Conservation (phyloP, 352 stramenopile species). For the Phytophthora boehmeriae region DNA sequence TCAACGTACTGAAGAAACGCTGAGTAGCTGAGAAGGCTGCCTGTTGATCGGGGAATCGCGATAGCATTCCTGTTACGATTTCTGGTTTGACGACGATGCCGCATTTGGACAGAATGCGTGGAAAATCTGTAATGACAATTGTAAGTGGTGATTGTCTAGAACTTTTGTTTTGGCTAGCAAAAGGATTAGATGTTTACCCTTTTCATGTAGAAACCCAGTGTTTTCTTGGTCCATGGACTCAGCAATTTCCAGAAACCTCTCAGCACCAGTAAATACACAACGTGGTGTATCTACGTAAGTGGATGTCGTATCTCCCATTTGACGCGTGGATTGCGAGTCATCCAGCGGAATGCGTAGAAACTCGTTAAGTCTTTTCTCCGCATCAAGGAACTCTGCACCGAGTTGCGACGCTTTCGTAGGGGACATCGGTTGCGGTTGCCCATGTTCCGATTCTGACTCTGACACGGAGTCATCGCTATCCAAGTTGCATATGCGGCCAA, state of each 20-base stretch:
- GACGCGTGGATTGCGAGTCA: neutral
- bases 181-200: slow-evolving; percentile 27
- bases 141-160: neutral
- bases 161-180: neutral
- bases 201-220: slow-evolving; percentile 42
- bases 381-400: slow-evolving; percentile 23
- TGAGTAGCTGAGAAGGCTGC: slow-evolving; percentile 44
- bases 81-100: slow-evolving; percentile 29
- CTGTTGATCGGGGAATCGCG: slow-evolving; percentile 47
- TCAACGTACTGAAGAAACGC: slow-evolving; percentile 56
- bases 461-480: slow-evolving; percentile 60
- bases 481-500: slow-evolving; percentile 49
- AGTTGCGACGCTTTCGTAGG: slow-evolving; percentile 32
- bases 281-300: slow-evolving; percentile 37
- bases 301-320: neutral
- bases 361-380: slow-evolving; percentile 47
- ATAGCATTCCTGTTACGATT: slow-evolving; percentile 50
- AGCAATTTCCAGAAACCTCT: slow-evolving; percentile 56
- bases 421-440: slow-evolving; percentile 6
- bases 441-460: slow-evolving; percentile 32
- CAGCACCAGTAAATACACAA: slow-evolving; percentile 51
- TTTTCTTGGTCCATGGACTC: slow-evolving; percentile 43
- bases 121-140: slow-evolving; percentile 37
- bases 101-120: slow-evolving; percentile 38
- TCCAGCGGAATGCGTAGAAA: slow-evolving; percentile 40